A percentile compares a stretch with the other conserved stretches of the same genome.
phyloP scores from a whole-genome alignment of 1,284 basidiomycete species.

The Ceratobasidium sp. region DNA sequence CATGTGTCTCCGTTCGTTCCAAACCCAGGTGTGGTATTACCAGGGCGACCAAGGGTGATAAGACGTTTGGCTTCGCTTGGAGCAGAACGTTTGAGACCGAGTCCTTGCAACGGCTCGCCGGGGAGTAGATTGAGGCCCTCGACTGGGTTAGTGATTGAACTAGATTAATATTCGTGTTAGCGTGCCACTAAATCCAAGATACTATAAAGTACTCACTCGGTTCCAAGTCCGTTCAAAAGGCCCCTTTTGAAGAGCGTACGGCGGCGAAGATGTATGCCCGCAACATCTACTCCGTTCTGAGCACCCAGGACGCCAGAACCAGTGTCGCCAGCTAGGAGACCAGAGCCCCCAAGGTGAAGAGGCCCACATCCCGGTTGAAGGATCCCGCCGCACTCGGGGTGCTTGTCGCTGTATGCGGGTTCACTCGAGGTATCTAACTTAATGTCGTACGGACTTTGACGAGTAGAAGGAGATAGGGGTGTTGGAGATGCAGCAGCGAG shows the following conservation, averaged over 20 bases:
- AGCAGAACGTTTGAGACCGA: constrained; percentile 31
- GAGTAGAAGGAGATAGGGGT: constrained; percentile 14
- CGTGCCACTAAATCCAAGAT: neutral
- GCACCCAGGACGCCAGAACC: constrained; percentile 23
- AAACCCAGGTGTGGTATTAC: neutral
- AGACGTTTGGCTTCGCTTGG: neutral
- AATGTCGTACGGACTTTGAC: constrained; percentile 24
- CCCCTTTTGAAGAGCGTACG: neutral
- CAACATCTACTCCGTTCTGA: neutral
- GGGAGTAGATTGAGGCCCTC: neutral
- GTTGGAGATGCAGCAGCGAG: constrained; percentile 29
- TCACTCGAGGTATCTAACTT: neutral
- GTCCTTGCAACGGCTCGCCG: neutral
- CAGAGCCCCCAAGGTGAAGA: constrained; percentile 15
- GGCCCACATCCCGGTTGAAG: constrained; percentile 20
- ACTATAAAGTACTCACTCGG: constrained; percentile 5
- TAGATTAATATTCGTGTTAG: neutral
- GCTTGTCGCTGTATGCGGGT: constrained; percentile 8
- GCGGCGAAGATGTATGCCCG: constrained; percentile 22
- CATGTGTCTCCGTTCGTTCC: constrained; percentile 8
- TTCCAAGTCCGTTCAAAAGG: constrained; percentile 8
- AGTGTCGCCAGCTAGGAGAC: neutral
- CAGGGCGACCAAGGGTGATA: constrained; percentile 30
- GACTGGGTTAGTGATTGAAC: neutral
- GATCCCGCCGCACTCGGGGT: constrained; percentile 5